phyloP scores from a whole-genome alignment of 495 filamentous ascomycete species.

The Neurospora sublineolata region DNA sequence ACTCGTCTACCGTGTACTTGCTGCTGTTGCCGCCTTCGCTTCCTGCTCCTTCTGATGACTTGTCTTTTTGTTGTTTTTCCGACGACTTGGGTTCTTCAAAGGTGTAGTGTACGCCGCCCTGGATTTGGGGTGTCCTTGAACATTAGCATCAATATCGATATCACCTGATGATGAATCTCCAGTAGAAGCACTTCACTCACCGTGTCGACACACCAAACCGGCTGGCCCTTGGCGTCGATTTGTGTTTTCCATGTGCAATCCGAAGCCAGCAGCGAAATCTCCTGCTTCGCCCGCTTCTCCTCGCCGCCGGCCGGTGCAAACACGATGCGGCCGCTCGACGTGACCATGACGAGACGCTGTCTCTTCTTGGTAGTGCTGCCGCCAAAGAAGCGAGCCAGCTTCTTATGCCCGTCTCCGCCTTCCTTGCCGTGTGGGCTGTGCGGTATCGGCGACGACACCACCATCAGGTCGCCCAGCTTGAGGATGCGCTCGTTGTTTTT shows the following conservation, averaged over 20 bases:
- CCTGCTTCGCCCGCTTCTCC: conserved; percentile 88
- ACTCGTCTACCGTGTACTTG: conserved; percentile 60
- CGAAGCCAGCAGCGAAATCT: conserved; percentile 64
- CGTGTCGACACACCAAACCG: conserved; percentile 85
- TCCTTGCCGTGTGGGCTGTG: conserved; percentile 51
- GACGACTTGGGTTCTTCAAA: conserved; percentile 56
- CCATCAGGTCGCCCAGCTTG: conserved; percentile 82
- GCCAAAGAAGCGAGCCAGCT: conserved; percentile 85
- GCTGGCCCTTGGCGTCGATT: conserved; percentile 70
- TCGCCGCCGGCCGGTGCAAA: conserved; percentile 87
- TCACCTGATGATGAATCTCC: background rate
- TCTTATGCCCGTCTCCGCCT: conserved; percentile 52
- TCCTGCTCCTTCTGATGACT: background rate
- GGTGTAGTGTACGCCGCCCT: conserved; percentile 83
- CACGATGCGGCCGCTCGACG: conserved; percentile 77
- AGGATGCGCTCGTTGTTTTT: conserved; percentile 86
- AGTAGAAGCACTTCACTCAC: conserved; percentile 42
- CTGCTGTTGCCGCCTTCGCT: conserved; percentile 13
- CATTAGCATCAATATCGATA: conserved; percentile 6
- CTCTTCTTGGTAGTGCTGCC: conserved; percentile 83
- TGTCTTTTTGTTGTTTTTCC: background rate
- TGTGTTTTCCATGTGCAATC: conserved; percentile 69
- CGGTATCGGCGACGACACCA: conserved; percentile 65
- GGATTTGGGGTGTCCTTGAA: background rate
- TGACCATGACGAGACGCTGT: conserved; percentile 90